These are phyloP conservation scores for Cladophialophora immunda DNA, from an alignment of 2,329 filamentous ascomycete species.

Conservation along the genomic window DNA sequence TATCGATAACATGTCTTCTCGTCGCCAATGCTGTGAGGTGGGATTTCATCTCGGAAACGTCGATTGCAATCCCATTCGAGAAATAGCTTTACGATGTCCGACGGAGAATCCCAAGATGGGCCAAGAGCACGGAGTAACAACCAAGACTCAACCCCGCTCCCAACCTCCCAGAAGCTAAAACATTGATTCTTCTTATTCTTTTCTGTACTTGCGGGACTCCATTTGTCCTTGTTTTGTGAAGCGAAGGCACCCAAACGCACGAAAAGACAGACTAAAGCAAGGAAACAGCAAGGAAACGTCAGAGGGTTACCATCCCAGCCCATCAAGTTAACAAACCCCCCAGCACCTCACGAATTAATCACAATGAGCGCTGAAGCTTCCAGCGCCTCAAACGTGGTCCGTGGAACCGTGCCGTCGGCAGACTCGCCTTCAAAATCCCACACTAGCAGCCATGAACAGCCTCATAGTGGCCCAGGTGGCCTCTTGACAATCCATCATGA, in stretches of 20 bases:
- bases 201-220: background rate
- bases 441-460: background rate
- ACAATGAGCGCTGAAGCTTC: background rate
- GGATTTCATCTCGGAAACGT: background rate
- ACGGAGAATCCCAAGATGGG: background rate
- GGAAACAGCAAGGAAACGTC: background rate
- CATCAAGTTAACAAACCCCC: too few species aligned
- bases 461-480: background rate
- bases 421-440: background rate
- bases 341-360: too few species aligned
- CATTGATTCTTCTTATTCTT: background rate
- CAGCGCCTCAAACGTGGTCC: background rate
- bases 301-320: background rate
- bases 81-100: background rate
- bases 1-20: too few species aligned
- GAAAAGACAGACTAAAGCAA: background rate
- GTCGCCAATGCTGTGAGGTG: background rate
- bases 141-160: background rate
- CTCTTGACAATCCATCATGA: constrained; percentile 45
- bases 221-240: background rate
- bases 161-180: background rate
- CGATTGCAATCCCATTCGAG: background rate
- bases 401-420: background rate
- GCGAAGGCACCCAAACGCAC: background rate
- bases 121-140: background rate